Base-by-base conservation (phyloP, 176 grass and related monocot genomes). In the Raddia distichophylla region DNA sequence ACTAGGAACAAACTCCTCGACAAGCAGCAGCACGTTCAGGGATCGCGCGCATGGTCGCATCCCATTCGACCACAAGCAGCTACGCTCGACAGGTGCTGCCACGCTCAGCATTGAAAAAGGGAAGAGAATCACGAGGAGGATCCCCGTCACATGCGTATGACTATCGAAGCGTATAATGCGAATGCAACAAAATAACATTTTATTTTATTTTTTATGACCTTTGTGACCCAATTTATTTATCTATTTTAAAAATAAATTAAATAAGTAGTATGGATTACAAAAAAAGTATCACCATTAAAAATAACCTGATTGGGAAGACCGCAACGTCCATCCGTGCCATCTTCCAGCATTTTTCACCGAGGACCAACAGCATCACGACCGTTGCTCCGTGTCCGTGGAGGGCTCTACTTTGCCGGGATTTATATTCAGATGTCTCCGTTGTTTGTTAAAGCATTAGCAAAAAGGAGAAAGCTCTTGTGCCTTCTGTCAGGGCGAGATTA, bases 51-150 rank as follows among this genome's bases (percentile, higher is more conserved):
- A 62, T 27, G 27, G 27, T 27, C 27, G 27, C 27, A 27, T 27
- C 32, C 27, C 5, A 20, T 6, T 62, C 1, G 22, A 62, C 60
- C 22, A 62, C 3, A 3, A 27, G 58, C 10, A 33, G 60, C 10
- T 6, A 6, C n/a, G 11, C 15, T 52, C 44, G 70, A 74, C 70
- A 65, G 45, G 40, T 42, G 18, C 66, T 54, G 32, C 65, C 57
- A 79, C 12, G 75, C 42, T 64, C 15, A 6, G 60, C 67, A 57
- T 57, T 55, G 68, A 49, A 47, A 73, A 64, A 12, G 69, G 51
- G 7, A 7, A 80, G 17, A 19, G 64, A 59, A 89, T 89, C 77
- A 40, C 82, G 71, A 55, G 16, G 87, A 64, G 55, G 87, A 85
- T 85, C 77, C 46, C 18, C 3, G 22, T 52, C 82, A 85, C 87